phyloP scores from a whole-genome alignment of 306 rosid species.

The Hylodesmum podocarpum region DNA sequence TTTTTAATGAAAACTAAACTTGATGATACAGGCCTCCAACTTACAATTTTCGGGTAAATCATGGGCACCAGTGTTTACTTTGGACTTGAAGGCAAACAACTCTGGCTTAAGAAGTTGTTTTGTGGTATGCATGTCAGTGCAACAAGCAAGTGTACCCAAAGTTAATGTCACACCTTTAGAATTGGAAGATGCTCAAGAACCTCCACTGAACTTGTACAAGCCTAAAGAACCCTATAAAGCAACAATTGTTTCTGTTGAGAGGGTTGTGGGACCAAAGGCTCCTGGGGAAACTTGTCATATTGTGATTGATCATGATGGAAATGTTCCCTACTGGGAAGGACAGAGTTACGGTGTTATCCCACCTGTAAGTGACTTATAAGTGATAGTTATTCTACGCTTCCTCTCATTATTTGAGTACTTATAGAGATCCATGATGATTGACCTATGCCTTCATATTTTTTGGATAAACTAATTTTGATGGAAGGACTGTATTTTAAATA shows the following conservation, averaged over 20 bases:
- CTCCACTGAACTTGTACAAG: constrained; percentile 81
- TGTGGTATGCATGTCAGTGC: constrained; percentile 82
- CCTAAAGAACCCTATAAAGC: constrained; percentile 93
- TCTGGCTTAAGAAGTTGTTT: constrained; percentile 36
- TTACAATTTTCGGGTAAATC: constrained; percentile 57
- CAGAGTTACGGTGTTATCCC: constrained; percentile 98
- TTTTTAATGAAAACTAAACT: constrained; percentile 11
- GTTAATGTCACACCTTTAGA: constrained; percentile 66
- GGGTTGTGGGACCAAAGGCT: constrained; percentile 89
- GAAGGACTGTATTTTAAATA: background rate
- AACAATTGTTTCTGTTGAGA: constrained; percentile 90
- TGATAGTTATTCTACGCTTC: constrained; percentile 5
- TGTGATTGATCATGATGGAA: constrained; percentile 93
- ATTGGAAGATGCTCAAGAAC: constrained; percentile 71
- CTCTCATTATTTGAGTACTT: background rate
- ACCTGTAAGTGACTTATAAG: constrained; percentile 59
- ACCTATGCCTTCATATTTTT: background rate
- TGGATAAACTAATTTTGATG: background rate
- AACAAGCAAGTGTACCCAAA: constrained; percentile 75
- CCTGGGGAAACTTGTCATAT: constrained; percentile 98
- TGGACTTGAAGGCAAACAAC: constrained; percentile 55
- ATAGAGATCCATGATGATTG: background rate
- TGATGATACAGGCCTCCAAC: constrained; percentile 51
- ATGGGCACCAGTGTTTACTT: constrained; percentile 49
- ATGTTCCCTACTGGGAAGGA: constrained; percentile 99